A percentile compares a stretch with the other conserved stretches of the same genome.
Conservation (phyloP, 2,329 filamentous ascomycete species). For the Claviceps sp. region DNA sequence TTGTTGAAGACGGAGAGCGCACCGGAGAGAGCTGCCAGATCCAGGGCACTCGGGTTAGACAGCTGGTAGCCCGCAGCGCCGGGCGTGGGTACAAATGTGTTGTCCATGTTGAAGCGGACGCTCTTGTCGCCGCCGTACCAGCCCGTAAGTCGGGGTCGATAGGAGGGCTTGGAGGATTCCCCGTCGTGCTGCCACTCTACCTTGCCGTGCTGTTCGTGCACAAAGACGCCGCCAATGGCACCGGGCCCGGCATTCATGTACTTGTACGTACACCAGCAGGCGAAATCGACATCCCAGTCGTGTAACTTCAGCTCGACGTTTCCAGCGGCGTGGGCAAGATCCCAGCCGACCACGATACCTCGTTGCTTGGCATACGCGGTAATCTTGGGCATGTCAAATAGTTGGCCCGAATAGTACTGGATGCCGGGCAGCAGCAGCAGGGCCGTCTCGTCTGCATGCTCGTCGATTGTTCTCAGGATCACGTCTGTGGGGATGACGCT, state of each 20-base stretch:
- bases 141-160: constrained; percentile 56
- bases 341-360: constrained; percentile 70
- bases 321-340: constrained; percentile 74
- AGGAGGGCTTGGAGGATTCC: constrained; percentile 25
- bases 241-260: constrained; percentile 82
- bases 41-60: constrained; percentile 69
- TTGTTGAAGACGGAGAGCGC: constrained; percentile 61
- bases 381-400: constrained; percentile 70
- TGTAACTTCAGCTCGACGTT: constrained; percentile 71
- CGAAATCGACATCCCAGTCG: constrained; percentile 86
- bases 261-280: constrained; percentile 90
- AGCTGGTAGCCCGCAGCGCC: constrained; percentile 74
- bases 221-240: constrained; percentile 65
- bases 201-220: constrained; percentile 59
- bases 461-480: constrained; percentile 60
- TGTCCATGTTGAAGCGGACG: constrained; percentile 72
- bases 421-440: constrained; percentile 73
- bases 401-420: constrained; percentile 85
- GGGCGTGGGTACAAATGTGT: constrained; percentile 60
- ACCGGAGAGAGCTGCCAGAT: constrained; percentile 61
- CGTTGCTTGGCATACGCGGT: constrained; percentile 60
- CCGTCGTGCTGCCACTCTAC: constrained; percentile 28
- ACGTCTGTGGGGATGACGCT: constrained; percentile 55
- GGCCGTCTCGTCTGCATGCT: constrained; percentile 58
- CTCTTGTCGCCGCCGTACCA: constrained; percentile 80